Conservation (phyloP, 2,329 filamentous ascomycete genomes). For the Arthrobotrys pseudoclavata region DNA sequence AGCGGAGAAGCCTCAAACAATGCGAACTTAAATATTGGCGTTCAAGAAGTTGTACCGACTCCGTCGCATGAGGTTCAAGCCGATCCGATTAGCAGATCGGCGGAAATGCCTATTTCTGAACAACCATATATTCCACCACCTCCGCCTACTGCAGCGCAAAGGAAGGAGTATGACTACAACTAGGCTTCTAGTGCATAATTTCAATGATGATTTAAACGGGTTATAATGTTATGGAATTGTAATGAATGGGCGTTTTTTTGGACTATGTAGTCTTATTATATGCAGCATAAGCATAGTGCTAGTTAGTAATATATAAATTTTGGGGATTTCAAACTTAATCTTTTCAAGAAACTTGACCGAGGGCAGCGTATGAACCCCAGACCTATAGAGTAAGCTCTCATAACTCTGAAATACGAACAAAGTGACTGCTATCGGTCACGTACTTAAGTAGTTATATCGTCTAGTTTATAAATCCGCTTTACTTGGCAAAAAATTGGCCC, state of each 20-base stretch:
- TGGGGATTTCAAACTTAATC: neutral
- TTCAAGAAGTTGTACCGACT: slow-evolving; percentile 55
- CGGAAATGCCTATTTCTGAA: slow-evolving; percentile 45
- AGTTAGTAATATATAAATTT: neutral
- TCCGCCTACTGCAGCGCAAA: slow-evolving; percentile 14
- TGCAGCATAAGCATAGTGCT: neutral
- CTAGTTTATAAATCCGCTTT: too few species aligned
- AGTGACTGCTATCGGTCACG: too few species aligned
- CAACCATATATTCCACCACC: slow-evolving; percentile 55
- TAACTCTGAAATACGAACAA: too few species aligned
- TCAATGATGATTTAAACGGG: neutral
- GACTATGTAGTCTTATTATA: neutral
- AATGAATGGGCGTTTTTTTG: slow-evolving; percentile 10
- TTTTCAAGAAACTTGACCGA: neutral
- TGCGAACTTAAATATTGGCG: slow-evolving; percentile 32
- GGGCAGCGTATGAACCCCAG: too few species aligned
- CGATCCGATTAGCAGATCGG: slow-evolving; percentile 24
- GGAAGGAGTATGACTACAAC: slow-evolving; percentile 28
- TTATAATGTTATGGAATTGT: slow-evolving; percentile 11
- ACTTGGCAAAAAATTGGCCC: too few species aligned
- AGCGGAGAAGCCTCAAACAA: slow-evolving; percentile 11
- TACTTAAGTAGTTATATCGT: too few species aligned
- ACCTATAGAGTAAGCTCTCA: too few species aligned
- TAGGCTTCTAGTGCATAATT: neutral
- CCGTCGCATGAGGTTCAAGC: slow-evolving; percentile 35